Conservation (phyloP, 139 green algal species). For the Zygnema circumcarinatum region DNA sequence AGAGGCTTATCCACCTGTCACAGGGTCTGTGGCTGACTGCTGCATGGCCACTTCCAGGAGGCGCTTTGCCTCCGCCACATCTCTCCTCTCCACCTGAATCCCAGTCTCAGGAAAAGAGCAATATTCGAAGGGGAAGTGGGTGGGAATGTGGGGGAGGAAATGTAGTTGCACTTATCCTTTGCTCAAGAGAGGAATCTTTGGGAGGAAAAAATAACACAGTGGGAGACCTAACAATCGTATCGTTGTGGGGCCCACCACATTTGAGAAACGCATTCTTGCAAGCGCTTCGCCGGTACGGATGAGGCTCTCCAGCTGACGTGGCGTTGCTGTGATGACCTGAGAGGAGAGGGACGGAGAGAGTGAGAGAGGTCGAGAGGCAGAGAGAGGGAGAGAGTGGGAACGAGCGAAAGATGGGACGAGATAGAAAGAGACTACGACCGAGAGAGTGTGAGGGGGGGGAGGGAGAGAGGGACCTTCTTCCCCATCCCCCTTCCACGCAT, state of each 20-base stretch:
- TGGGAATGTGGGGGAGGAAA: neutral
- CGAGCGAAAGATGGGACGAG: no score
- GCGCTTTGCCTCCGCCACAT: constrained; percentile 76
- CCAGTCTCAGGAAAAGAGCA: no score
- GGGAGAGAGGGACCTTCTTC: constrained; percentile 19
- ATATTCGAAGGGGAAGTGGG: neutral
- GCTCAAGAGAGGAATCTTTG: no score
- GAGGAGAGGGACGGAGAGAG: constrained; percentile 6
- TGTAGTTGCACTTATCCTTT: no score
- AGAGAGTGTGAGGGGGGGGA: neutral
- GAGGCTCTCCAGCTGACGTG: constrained; percentile 90
- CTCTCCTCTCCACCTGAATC: constrained; percentile 53
- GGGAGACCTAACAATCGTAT: no score
- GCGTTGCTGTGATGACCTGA: constrained; percentile 85
- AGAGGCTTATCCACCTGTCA: constrained; percentile 74
- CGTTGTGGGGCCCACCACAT: constrained; percentile 35
- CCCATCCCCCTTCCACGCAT: constrained; percentile 70
- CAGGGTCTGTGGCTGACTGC: constrained; percentile 76
- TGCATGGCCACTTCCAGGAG: constrained; percentile 81
- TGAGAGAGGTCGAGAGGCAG: no score
- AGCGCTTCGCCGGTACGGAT: constrained; percentile 86
- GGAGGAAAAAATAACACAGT: no score
- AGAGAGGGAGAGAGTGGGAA: constrained; percentile 28
- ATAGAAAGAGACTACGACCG: neutral
- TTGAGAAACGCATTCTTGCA: constrained; percentile 75